Conservation (phyloP, 1,284 basidiomycete genomes). For the Ustilago tritici region DNA sequence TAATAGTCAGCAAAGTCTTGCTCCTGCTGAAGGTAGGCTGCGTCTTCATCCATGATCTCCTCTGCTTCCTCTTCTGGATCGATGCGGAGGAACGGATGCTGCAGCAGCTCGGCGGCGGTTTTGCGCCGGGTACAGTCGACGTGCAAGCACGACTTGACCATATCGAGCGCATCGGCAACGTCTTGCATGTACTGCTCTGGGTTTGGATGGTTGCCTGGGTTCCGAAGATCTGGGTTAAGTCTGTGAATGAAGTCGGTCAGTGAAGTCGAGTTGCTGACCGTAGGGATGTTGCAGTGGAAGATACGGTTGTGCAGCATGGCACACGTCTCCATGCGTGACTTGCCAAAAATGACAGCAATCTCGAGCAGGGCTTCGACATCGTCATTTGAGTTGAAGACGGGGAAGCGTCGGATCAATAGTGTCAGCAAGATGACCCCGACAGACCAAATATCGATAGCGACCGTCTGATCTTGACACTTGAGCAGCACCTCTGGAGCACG, state of each 20-base stretch:
- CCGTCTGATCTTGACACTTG: conserved; percentile 91
- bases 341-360: conserved; percentile 88
- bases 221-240: conserved; percentile 59
- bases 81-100: conserved; percentile 59
- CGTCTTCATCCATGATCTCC: conserved; percentile 27
- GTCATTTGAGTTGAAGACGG: conserved; percentile 92
- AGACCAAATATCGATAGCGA: conserved; percentile 97
- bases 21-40: conserved; percentile 12
- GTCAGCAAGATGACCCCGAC: conserved; percentile 92
- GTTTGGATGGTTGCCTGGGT: conserved; percentile 57
- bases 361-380: conserved; percentile 96
- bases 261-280: conserved; percentile 35
- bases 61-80: conserved; percentile 24
- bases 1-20: conserved; percentile 42
- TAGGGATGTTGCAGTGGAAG: conserved; percentile 62
- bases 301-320: conserved; percentile 82
- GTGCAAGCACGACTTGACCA: conserved; percentile 61
- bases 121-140: conserved; percentile 64
- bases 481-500: conserved; percentile 95
- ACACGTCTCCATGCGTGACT: conserved; percentile 83
- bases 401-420: conserved; percentile 92
- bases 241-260: conserved; percentile 61
- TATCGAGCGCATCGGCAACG: conserved; percentile 61
- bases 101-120: conserved; percentile 57
- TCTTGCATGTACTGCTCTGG: conserved; percentile 54